phyloP scores from a whole-genome alignment of 2,329 filamentous ascomycete genomes.

The Cercospora sp. region DNA sequence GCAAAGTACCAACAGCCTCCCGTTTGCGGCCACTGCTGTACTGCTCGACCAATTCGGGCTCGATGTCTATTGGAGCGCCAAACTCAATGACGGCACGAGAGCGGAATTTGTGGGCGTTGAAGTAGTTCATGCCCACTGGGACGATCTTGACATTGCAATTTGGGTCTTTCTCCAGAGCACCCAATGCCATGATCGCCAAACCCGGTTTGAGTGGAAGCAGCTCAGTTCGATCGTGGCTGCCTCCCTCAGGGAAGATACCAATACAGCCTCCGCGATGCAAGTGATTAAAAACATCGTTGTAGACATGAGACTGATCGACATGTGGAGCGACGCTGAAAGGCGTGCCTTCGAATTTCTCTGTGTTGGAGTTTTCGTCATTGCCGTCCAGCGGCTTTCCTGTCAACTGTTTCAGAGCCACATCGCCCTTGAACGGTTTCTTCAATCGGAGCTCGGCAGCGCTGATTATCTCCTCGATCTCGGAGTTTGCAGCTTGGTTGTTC shows the following conservation, averaged over 20 bases:
- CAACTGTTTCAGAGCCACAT: slow-evolving; percentile 73
- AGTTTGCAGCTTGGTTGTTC: slow-evolving; percentile 75
- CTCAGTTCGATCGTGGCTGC: slow-evolving; percentile 91
- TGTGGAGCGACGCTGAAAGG: slow-evolving; percentile 88
- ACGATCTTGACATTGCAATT: slow-evolving; percentile 91
- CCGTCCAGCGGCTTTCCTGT: slow-evolving; percentile 64
- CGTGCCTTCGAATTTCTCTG: slow-evolving; percentile 67
- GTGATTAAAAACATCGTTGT: slow-evolving; percentile 86
- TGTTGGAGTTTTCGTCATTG: slow-evolving; percentile 53
- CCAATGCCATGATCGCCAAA: slow-evolving; percentile 96
- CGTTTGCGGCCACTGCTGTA: slow-evolving; percentile 81
- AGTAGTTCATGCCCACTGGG: slow-evolving; percentile 98
- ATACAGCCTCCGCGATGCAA: slow-evolving; percentile 83
- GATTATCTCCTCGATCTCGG: slow-evolving; percentile 79
- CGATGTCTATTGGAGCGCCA: slow-evolving; percentile 82
- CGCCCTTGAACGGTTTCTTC: slow-evolving; percentile 83
- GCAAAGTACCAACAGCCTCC: slow-evolving; percentile 79
- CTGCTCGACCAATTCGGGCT: slow-evolving; percentile 76
- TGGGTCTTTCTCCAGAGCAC: slow-evolving; percentile 80
- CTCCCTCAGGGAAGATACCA: slow-evolving; percentile 95
- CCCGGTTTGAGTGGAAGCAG: slow-evolving; percentile 91
- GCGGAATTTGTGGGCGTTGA: slow-evolving; percentile 97
- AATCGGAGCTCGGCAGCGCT: slow-evolving; percentile 78
- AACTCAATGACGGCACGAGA: slow-evolving; percentile 96
- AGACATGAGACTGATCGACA: slow-evolving; percentile 90